Percentiles rank a stretch among this genome's conserved stretches.
phyloP scores from a whole-genome alignment of 208 protist genomes.

The Spironucleus salmonicida region DNA sequence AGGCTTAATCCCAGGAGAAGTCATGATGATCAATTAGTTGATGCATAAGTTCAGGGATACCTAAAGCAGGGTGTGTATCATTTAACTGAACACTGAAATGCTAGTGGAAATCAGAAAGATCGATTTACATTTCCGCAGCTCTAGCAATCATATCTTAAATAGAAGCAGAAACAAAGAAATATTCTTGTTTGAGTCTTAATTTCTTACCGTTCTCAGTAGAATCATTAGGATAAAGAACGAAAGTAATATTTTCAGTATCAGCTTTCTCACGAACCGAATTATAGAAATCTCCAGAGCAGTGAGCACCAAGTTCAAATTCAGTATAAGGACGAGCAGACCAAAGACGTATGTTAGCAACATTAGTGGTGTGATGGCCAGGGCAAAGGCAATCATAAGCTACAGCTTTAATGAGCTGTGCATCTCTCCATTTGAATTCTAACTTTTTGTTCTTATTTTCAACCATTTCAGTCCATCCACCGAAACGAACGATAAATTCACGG shows the following conservation, averaged over 20 bases:
- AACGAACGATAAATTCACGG: not conserved
- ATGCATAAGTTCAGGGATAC: slow-evolving; percentile 57
- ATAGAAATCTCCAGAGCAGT: slow-evolving; percentile 53
- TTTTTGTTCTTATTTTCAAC: not conserved
- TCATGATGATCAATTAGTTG: slow-evolving; percentile 52
- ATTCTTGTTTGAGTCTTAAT: slow-evolving; percentile 60
- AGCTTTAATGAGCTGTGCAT: slow-evolving; percentile 6
- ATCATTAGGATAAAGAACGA: slow-evolving; percentile 68
- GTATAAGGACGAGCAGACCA: slow-evolving; percentile 25
- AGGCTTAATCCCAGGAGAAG: slow-evolving; percentile 55
- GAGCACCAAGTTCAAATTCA: slow-evolving; percentile 42
- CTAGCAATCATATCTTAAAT: slow-evolving; percentile 59
- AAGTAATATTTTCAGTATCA: slow-evolving; percentile 56
- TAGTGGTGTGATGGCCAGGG: slow-evolving; percentile 27
- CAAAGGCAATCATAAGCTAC: slow-evolving; percentile 32
- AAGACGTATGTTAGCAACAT: slow-evolving; percentile 29
- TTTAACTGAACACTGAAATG: slow-evolving; percentile 60
- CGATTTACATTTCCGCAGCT: slow-evolving; percentile 38
- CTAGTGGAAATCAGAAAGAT: slow-evolving; percentile 36
- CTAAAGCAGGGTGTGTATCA: slow-evolving; percentile 65
- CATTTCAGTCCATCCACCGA: slow-evolving; percentile 25
- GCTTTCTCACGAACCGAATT: slow-evolving; percentile 48
- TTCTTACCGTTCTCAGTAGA: slow-evolving; percentile 53
- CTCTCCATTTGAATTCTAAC: slow-evolving; percentile 21
- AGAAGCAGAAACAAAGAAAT: slow-evolving; percentile 61